Evolutionary conservation across 805 yeast species (phyloP).

Genomic region (Candida pseudoglaebosa): DNA sequence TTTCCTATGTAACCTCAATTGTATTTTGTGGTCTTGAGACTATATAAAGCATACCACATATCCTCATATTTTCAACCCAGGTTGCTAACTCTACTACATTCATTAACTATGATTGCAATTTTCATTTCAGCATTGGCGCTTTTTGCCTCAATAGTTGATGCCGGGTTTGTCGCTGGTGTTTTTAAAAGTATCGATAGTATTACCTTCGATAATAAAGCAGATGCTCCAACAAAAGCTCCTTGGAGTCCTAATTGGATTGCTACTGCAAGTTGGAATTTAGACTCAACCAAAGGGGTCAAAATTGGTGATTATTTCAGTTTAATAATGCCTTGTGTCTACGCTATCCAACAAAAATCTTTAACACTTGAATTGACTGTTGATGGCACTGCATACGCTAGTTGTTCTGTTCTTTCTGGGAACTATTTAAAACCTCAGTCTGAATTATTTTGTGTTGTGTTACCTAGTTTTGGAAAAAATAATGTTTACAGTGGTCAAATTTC

Average conservation of each 20-base stretch:
- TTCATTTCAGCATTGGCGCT: no score
- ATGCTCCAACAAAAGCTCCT: slow-evolving; percentile 5
- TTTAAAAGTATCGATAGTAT: slow-evolving; percentile 14
- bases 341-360: slow-evolving; percentile 14
- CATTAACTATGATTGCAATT: no score
- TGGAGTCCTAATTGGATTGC: slow-evolving; percentile 15
- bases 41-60: no score
- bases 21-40: no score
- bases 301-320: slow-evolving; percentile 26
- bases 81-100: no score
- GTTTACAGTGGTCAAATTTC: slow-evolving; percentile 15
- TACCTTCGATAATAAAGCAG: slow-evolving; percentile 8
- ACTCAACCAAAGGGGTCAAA: slow-evolving; percentile 9
- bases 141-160: no score
- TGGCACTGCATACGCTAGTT: slow-evolving; percentile 17
- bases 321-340: slow-evolving; percentile 22
- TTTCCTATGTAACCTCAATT: no score
- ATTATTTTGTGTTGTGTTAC: slow-evolving; percentile 17
- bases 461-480: slow-evolving; percentile 9
- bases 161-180: no score
- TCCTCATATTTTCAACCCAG: no score
- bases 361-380: slow-evolving; percentile 12
- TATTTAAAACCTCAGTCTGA: slow-evolving; percentile 12
- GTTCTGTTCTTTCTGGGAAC: slow-evolving; percentile 17
- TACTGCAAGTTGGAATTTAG: slow-evolving; percentile 17